Conservation (phyloP, 306 rosid species). For the Cicer arietinum region DNA sequence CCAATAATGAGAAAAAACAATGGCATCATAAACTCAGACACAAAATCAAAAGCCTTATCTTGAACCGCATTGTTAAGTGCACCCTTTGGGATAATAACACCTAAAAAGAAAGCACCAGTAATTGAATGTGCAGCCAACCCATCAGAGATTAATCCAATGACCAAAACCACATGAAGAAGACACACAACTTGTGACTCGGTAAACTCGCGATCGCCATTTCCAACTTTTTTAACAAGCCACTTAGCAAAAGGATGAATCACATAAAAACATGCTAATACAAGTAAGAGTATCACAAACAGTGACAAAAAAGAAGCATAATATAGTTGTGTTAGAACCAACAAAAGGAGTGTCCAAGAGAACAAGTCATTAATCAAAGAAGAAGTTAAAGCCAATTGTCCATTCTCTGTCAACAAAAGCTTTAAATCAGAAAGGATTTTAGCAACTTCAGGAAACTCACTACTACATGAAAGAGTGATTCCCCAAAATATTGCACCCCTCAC, state of each 20-base stretch:
- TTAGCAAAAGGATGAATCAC: constrained; percentile 35
- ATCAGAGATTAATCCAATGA: constrained; percentile 36
- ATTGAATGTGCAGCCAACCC: constrained; percentile 46
- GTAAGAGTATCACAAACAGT: background rate
- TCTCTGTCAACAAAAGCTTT: constrained; percentile 51
- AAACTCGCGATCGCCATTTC: constrained; percentile 30
- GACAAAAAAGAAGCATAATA: background rate
- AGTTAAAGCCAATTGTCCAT: constrained; percentile 50
- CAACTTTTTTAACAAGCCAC: constrained; percentile 31
- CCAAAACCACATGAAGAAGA: constrained; percentile 44
- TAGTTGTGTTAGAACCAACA: background rate
- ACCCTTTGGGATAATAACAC: constrained; percentile 48
- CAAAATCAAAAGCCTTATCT: constrained; percentile 49
- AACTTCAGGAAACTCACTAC: constrained; percentile 51
- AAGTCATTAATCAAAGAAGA: constrained; percentile 47
- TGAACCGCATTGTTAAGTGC: constrained; percentile 41
- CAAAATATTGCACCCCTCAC: constrained; percentile 42
- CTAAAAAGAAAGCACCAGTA: constrained; percentile 49
- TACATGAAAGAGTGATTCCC: constrained; percentile 50
- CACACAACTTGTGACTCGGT: constrained; percentile 38
- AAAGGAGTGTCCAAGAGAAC: constrained; percentile 35
- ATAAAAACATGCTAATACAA: background rate
- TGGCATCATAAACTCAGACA: constrained; percentile 49
- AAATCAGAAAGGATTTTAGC: constrained; percentile 46
- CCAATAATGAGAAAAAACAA: constrained; percentile 43